phyloP scores from a whole-genome alignment of 2,329 filamentous ascomycete species.

The Zymoseptoria crescenta region DNA sequence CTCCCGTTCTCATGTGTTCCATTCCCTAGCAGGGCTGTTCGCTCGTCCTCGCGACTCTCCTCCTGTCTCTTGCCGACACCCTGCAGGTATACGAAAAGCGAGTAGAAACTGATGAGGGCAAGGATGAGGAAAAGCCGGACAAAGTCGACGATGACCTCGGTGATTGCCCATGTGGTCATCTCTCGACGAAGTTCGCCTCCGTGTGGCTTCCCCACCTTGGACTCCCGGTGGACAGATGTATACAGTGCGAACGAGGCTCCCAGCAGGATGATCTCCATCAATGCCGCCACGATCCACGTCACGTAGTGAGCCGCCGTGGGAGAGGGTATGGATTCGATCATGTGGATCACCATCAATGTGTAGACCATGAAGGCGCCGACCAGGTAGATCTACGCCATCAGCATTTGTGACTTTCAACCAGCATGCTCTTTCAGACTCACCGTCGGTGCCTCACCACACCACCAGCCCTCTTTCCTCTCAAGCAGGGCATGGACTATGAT shows the following conservation, averaged over 20 bases:
- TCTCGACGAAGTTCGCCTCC: constrained; percentile 28
- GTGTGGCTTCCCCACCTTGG: constrained; percentile 42
- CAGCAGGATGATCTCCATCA: constrained; percentile 66
- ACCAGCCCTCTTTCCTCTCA: constrained; percentile 60
- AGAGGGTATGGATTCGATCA: constrained; percentile 74
- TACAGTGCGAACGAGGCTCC: constrained; percentile 62
- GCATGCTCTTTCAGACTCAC: constrained; percentile 43
- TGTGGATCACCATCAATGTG: constrained; percentile 73
- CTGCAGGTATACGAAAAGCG: constrained; percentile 43
- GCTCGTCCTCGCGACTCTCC: constrained; percentile 45
- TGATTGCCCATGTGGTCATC: constrained; percentile 53
- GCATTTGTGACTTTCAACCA: constrained; percentile 5
- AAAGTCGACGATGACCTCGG: constrained; percentile 59
- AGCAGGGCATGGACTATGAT: constrained; percentile 68
- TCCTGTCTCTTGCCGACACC: constrained; percentile 31
- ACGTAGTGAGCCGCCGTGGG: constrained; percentile 73
- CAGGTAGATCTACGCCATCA: constrained; percentile 63
- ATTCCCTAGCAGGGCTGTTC: constrained; percentile 54
- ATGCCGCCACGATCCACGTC: constrained; percentile 67
- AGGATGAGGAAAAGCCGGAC: constrained; percentile 61
- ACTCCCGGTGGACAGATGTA: constrained; percentile 57
- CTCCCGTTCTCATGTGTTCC: constrained; percentile 37
- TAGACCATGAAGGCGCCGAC: constrained; percentile 81
- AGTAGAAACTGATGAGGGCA: constrained; percentile 52
- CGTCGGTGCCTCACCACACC: constrained; percentile 71